phyloP scores from a whole-genome alignment of 2,329 filamentous ascomycete genomes.

The Anthostomella pinea region DNA sequence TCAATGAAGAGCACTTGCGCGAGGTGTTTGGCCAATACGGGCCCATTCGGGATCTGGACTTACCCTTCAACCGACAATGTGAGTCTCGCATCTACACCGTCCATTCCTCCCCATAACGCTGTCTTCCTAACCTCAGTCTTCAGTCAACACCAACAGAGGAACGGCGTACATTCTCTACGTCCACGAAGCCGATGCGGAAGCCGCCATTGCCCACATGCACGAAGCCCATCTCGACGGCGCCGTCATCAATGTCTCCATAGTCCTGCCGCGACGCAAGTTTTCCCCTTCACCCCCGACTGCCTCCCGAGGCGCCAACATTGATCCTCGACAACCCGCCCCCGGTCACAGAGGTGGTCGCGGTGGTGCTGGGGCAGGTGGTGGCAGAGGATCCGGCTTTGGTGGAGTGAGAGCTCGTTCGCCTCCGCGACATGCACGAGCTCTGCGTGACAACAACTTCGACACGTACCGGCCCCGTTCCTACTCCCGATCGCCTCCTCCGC shows the following conservation, averaged over 20 bases:
- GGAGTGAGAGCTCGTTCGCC: slow-evolving; percentile 31
- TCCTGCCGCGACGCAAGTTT: slow-evolving; percentile 79
- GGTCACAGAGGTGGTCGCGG: slow-evolving; percentile 35
- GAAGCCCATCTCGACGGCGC: slow-evolving; percentile 90
- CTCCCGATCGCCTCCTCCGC: slow-evolving; percentile 39
- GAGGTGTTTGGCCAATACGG: slow-evolving; percentile 94
- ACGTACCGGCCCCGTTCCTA: slow-evolving; percentile 60
- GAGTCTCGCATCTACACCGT: slow-evolving; percentile 25
- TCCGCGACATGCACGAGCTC: slow-evolving; percentile 21
- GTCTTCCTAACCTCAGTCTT: slow-evolving; percentile 13
- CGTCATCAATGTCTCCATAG: slow-evolving; percentile 81
- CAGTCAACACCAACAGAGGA: slow-evolving; percentile 85
- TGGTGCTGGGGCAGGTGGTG: slow-evolving; percentile 36
- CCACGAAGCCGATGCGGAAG: slow-evolving; percentile 74
- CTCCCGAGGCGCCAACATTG: slow-evolving; percentile 58
- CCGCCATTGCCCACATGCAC: slow-evolving; percentile 94
- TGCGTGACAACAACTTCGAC: slow-evolving; percentile 43
- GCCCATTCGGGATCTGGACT: slow-evolving; percentile 78
- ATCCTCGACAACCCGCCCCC: slow-evolving; percentile 48
- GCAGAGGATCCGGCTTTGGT: slow-evolving; percentile 24
- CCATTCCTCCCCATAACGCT: background rate
- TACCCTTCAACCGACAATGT: slow-evolving; percentile 88
- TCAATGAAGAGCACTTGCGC: slow-evolving; percentile 80
- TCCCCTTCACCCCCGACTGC: slow-evolving; percentile 74
- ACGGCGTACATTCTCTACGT: slow-evolving; percentile 89